Evolutionary conservation across 116 monocot genomes (phyloP).

Genomic region (Trichopus zeylanicus): DNA sequence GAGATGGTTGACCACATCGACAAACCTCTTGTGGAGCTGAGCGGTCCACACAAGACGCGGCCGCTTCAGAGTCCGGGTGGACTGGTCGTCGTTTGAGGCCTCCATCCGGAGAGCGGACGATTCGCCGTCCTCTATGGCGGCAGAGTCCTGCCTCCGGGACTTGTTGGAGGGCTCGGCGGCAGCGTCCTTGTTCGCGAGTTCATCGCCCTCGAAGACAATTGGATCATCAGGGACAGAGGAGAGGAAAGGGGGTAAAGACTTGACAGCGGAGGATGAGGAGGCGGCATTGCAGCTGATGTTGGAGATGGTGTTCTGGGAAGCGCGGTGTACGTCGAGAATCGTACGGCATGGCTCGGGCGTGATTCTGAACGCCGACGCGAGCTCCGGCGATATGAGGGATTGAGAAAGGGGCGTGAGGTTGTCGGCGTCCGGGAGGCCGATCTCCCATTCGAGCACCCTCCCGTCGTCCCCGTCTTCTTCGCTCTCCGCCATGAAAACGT

Average conservation of each 20-base stretch:
- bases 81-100: slow-evolving; percentile 8
- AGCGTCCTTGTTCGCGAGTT: background rate
- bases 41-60: slow-evolving; percentile 51
- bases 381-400: slow-evolving; percentile 26
- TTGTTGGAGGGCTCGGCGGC: slow-evolving; percentile 1
- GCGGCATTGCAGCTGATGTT: slow-evolving; percentile 12
- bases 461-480: slow-evolving; percentile 9
- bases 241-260: slow-evolving; percentile 13
- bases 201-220: slow-evolving; percentile 1
- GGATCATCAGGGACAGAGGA: background rate
- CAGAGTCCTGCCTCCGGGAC: slow-evolving; percentile 2
- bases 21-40: slow-evolving; percentile 54
- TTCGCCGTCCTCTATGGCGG: slow-evolving; percentile 7
- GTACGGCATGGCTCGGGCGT: slow-evolving; percentile 23
- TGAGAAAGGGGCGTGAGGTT: slow-evolving; percentile 31
- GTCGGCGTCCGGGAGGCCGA: slow-evolving; percentile 30
- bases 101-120: slow-evolving; percentile 6
- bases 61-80: slow-evolving; percentile 22
- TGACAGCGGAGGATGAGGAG: slow-evolving; percentile 3
- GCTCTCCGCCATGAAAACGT: background rate
- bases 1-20: slow-evolving; percentile 44
- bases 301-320: slow-evolving; percentile 23
- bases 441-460: slow-evolving; percentile 29
- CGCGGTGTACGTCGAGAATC: slow-evolving; percentile 30
- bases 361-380: slow-evolving; percentile 45